Base-by-base conservation (phyloP, 2,329 filamentous ascomycete genomes). In the Colletotrichum zoysiae region DNA sequence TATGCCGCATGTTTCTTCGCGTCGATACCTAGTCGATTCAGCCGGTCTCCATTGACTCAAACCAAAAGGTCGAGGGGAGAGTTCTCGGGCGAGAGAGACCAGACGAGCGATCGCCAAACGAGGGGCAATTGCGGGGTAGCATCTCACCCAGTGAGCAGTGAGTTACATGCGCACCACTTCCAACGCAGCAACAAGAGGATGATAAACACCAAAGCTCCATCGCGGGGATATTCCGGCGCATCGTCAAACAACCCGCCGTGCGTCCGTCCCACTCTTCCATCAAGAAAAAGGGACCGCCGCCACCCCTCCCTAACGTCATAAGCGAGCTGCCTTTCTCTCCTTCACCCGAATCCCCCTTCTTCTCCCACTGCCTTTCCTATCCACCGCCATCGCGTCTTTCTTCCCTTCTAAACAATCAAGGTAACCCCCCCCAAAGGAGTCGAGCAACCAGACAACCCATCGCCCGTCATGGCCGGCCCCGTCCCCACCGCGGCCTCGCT, bases 401-500 rank as follows among this genome's bases (percentile, higher is more conserved):
- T 50, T 51, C 42, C 33, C 18, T 60, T 44, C 2, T 12, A 58
- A 33, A 33, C 38, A 35, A 26, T n/a, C 5, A 57, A 38, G 56
- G 44, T 55, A 64, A n/a, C 61, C 50, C n/a, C 18, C 44, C 42
- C 44, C 44, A 4, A 3, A 50, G 53, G 20, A 38, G 53, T 33
- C 26, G 8, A 35, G 26, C 58, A 63, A 50, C 46, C 1, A 35
- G n/a, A 33, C 40, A 40, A 40, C 4, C 60, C 65, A 26, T 65
- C 12, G 56, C 61, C 53, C 67, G 78, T 51, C 51, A 89, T 91
- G 89, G 84, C 87, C 44, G 84, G 84, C 62, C 78, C 84, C 18
- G 94, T 97, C 64, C 95, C 95, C 71, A 89, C 92, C 75, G 92
- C 93, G 69, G 88, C 87, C 76, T 91, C 92, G 38, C 86, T 98